Evolutionary conservation across 352 stramenopile genomes (phyloP).

Genomic region (Phytophthora palmivora): DNA sequence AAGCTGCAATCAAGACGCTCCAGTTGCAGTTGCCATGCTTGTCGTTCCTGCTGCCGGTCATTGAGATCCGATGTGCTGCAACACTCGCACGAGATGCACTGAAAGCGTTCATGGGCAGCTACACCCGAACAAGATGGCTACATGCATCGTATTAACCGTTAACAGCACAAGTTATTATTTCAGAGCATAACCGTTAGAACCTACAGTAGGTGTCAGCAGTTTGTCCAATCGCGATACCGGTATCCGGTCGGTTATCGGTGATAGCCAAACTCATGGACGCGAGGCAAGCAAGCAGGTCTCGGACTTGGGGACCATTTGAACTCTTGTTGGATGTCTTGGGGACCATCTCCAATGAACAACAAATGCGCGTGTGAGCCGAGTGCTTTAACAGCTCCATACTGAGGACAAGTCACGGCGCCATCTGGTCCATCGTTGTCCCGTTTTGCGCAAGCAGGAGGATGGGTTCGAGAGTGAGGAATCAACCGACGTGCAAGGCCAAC

Average conservation of each 20-base stretch:
- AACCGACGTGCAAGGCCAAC: conserved; percentile 31
- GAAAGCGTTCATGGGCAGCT: background rate
- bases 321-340: conserved; percentile 21
- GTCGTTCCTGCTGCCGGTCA: background rate
- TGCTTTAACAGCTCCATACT: conserved; percentile 29
- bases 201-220: too few species aligned
- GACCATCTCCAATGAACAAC: conserved; percentile 24
- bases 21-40: conserved; percentile 9
- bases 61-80: background rate
- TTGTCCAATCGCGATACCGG: background rate
- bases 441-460: conserved; percentile 44
- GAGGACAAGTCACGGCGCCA: conserved; percentile 16
- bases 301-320: conserved; percentile 15
- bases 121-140: conserved; percentile 3
- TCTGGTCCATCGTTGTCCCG: conserved; percentile 19
- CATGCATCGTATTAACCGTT: background rate
- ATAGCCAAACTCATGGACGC: too few species aligned
- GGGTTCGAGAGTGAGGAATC: conserved; percentile 35
- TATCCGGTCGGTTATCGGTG: conserved; percentile 14
- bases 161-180: too few species aligned
- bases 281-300: conserved; percentile 12
- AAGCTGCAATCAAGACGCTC: conserved; percentile 12
- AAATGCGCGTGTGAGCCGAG: conserved; percentile 8
- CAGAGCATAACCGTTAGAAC: too few species aligned
- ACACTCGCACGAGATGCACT: background rate